Percentiles rank a stretch among this genome's conserved stretches.
These are phyloP conservation scores for Debaryomyces hansenii DNA, from an alignment of 805 yeast species.

Conservation along the genomic window DNA sequence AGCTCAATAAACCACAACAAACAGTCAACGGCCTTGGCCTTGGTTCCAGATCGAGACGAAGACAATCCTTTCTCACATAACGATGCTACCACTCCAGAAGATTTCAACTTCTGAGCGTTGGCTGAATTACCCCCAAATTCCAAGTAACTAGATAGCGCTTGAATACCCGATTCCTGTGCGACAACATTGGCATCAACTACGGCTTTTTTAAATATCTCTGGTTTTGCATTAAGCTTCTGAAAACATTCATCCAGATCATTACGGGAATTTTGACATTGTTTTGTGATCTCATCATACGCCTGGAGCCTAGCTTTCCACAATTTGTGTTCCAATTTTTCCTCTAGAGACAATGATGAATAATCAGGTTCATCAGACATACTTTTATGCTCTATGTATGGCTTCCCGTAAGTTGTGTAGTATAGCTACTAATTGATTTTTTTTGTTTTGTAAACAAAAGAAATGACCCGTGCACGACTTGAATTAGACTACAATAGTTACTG, in stretches of 20 bases:
- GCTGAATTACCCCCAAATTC: slow-evolving; percentile 52
- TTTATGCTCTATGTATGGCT: neutral
- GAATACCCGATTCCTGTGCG: slow-evolving; percentile 83
- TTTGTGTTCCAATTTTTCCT: slow-evolving; percentile 66
- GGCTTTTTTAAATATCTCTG: slow-evolving; percentile 56
- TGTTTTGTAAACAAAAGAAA: slow-evolving; percentile 13
- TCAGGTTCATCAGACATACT: slow-evolving; percentile 52
- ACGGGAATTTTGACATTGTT: slow-evolving; percentile 52
- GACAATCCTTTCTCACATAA: slow-evolving; percentile 82
- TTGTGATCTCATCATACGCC: slow-evolving; percentile 71
- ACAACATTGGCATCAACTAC: slow-evolving; percentile 83
- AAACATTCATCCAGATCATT: slow-evolving; percentile 59
- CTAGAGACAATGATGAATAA: slow-evolving; percentile 60
- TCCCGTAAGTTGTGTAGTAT: neutral
- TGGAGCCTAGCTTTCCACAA: slow-evolving; percentile 83
- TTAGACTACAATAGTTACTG: neutral
- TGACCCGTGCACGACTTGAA: neutral
- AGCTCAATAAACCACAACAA: slow-evolving; percentile 63
- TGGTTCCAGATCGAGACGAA: slow-evolving; percentile 75
- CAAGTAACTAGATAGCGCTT: slow-evolving; percentile 53
- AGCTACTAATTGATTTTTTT: neutral
- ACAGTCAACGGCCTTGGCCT: slow-evolving; percentile 61
- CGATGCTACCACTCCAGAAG: slow-evolving; percentile 40
- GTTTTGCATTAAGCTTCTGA: slow-evolving; percentile 47
- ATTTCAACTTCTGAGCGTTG: slow-evolving; percentile 41